These are phyloP conservation scores for Coprinopsis cinerea DNA, from an alignment of 768 basidiomycete genomes.

Conservation along the genomic window DNA sequence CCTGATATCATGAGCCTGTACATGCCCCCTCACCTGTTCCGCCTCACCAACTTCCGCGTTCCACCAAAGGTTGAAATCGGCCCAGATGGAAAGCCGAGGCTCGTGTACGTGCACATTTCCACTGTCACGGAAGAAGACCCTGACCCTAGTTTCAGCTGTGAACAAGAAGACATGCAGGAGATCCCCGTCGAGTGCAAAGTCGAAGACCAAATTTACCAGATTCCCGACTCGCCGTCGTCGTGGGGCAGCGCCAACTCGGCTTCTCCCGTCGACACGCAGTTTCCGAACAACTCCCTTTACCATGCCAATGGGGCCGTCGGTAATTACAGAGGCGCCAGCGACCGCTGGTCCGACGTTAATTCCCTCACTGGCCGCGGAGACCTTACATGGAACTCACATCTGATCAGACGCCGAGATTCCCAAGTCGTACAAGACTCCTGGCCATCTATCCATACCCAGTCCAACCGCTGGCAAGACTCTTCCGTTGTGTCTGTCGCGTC, in stretches of 20 bases:
- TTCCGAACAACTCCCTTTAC: constrained; percentile 27
- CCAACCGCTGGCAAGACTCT: constrained; percentile 33
- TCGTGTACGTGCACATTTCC: constrained; percentile 44
- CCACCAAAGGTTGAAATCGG: constrained; percentile 76
- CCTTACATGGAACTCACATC: constrained; percentile 14
- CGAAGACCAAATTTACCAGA: constrained; percentile 39
- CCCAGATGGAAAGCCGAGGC: constrained; percentile 58
- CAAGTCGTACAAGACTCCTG: constrained; percentile 28
- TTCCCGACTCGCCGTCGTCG: constrained; percentile 33
- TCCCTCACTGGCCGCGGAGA: constrained; percentile 24
- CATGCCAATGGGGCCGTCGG: constrained; percentile 15
- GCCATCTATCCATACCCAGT: constrained; percentile 30
- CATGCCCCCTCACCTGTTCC: constrained; percentile 74
- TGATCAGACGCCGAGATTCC: constrained; percentile 28
- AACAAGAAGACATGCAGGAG: constrained; percentile 39
- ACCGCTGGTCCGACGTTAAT: constrained; percentile 26
- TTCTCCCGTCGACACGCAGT: constrained; percentile 31
- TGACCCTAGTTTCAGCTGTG: constrained; percentile 24
- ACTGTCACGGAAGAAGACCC: constrained; percentile 10
- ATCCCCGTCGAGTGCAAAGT: constrained; percentile 37
- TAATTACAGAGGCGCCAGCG: constrained; percentile 21
- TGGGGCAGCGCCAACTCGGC: constrained; percentile 23
- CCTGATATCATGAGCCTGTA: constrained; percentile 67
- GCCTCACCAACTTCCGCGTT: constrained; percentile 75
- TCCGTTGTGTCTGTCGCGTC: not conserved